Evolutionary conservation across 2,329 filamentous ascomycete species (phyloP).

Genomic region (Emydomyces testavorans): DNA sequence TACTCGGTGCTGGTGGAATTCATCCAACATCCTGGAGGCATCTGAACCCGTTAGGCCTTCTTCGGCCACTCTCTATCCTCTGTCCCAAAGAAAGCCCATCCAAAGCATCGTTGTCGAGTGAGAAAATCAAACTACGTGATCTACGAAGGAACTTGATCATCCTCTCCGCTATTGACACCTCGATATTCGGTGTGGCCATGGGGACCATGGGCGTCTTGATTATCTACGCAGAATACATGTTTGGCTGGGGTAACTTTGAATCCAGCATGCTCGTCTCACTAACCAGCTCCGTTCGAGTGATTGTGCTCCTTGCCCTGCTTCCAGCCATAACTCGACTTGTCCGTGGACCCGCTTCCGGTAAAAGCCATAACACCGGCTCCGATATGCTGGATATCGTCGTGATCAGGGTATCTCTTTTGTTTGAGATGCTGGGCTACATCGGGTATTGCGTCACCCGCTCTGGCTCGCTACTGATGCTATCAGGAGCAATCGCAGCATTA

Average conservation of each 20-base stretch:
- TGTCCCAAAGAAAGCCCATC: conserved; percentile 46
- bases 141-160: conserved; percentile 73
- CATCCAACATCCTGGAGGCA: conserved; percentile 25
- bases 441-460: conserved; percentile 60
- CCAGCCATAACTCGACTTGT: conserved; percentile 67
- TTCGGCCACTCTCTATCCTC: conserved; percentile 67
- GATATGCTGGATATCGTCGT: conserved; percentile 67
- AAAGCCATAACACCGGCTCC: conserved; percentile 51
- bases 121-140: conserved; percentile 46
- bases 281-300: conserved; percentile 65
- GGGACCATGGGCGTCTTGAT: conserved; percentile 70
- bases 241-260: conserved; percentile 71
- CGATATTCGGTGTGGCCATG: conserved; percentile 71
- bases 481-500: conserved; percentile 60
- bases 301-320: conserved; percentile 61
- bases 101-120: conserved; percentile 29
- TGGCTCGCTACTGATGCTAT: conserved; percentile 54
- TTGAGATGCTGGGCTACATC: conserved; percentile 63
- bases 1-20: conserved; percentile 24
- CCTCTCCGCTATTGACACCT: conserved; percentile 67
- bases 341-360: conserved; percentile 33
- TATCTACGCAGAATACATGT: conserved; percentile 69
- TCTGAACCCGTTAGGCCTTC: conserved; percentile 50
- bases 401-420: conserved; percentile 61
- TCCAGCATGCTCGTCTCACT: conserved; percentile 69